A percentile compares a stretch with the other conserved stretches of the same genome.
phyloP scores from a whole-genome alignment of 192 early-diverging fungal species.

The Ambispora gerdemannii region DNA sequence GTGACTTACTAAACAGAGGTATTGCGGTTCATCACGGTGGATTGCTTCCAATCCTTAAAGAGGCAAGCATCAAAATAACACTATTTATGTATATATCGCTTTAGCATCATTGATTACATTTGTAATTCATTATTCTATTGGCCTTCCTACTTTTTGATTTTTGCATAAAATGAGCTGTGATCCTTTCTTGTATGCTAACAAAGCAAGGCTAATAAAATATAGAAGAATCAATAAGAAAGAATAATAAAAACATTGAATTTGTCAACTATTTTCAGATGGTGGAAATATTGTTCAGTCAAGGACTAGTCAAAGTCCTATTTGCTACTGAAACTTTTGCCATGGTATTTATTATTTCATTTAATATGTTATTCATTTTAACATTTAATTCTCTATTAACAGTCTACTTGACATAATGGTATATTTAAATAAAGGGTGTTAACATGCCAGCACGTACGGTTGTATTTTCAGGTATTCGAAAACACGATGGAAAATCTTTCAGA shows the following conservation, averaged over 20 bases:
- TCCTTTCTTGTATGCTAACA: too few species aligned
- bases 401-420: background rate
- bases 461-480: constrained; percentile 87
- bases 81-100: background rate
- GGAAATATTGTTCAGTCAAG: constrained; percentile 89
- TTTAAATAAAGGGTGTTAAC: constrained; percentile 86
- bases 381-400: background rate
- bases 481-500: constrained; percentile 86
- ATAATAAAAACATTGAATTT: background rate
- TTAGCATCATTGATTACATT: too few species aligned
- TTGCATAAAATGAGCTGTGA: too few species aligned
- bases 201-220: too few species aligned
- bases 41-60: constrained; percentile 95
- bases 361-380: background rate
- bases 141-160: too few species aligned
- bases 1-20: constrained; percentile 81
- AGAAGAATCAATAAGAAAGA: too few species aligned
- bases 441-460: constrained; percentile 94
- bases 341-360: constrained; percentile 40
- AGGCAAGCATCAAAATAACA: constrained; percentile 52
- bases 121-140: too few species aligned
- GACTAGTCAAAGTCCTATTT: constrained; percentile 89
- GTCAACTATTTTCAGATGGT: constrained; percentile 62
- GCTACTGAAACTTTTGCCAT: constrained; percentile 99
- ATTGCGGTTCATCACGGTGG: constrained; percentile 98